Evolutionary conservation across 1,139 yeast species (phyloP).

Genomic region (Candida pseudoviswanathii): DNA sequence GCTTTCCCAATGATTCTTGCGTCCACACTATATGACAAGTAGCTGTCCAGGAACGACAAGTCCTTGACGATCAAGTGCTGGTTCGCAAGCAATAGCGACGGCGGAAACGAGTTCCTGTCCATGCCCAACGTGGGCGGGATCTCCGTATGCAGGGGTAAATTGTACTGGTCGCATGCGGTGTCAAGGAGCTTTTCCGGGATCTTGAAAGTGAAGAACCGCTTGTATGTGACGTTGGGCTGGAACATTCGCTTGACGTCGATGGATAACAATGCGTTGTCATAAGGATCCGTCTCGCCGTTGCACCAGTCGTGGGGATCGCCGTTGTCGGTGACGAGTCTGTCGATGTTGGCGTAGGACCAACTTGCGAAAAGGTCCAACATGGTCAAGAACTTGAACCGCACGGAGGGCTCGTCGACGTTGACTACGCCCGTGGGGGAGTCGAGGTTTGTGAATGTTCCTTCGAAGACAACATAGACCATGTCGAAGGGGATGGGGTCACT

Average conservation of each 20-base stretch:
- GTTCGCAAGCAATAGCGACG: slow-evolving; percentile 26
- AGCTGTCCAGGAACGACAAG: slow-evolving; percentile 41
- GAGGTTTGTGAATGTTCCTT: slow-evolving; percentile 33
- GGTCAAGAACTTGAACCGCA: slow-evolving; percentile 39
- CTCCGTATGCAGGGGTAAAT: slow-evolving; percentile 37
- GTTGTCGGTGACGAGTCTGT: slow-evolving; percentile 44
- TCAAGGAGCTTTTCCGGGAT: slow-evolving; percentile 46
- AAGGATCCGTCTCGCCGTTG: slow-evolving; percentile 49
- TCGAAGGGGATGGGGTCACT: slow-evolving; percentile 37
- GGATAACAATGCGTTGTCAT: slow-evolving; percentile 40
- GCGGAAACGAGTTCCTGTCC: slow-evolving; percentile 25
- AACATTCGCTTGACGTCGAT: slow-evolving; percentile 41
- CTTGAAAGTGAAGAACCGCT: slow-evolving; percentile 45
- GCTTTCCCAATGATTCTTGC: slow-evolving; percentile 49
- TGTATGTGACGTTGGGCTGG: slow-evolving; percentile 43
- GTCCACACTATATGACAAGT: slow-evolving; percentile 40
- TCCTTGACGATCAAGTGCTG: slow-evolving; percentile 28
- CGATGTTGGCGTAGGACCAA: slow-evolving; percentile 51
- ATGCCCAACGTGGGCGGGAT: slow-evolving; percentile 44
- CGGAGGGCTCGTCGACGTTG: slow-evolving; percentile 30
- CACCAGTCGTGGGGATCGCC: slow-evolving; percentile 56
- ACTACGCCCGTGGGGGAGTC: slow-evolving; percentile 30
- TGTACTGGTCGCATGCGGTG: slow-evolving; percentile 42
- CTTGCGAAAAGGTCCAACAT: slow-evolving; percentile 51
- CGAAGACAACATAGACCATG: slow-evolving; percentile 45